phyloP scores from a whole-genome alignment of 768 basidiomycete species.

The Suillus brevipes region DNA sequence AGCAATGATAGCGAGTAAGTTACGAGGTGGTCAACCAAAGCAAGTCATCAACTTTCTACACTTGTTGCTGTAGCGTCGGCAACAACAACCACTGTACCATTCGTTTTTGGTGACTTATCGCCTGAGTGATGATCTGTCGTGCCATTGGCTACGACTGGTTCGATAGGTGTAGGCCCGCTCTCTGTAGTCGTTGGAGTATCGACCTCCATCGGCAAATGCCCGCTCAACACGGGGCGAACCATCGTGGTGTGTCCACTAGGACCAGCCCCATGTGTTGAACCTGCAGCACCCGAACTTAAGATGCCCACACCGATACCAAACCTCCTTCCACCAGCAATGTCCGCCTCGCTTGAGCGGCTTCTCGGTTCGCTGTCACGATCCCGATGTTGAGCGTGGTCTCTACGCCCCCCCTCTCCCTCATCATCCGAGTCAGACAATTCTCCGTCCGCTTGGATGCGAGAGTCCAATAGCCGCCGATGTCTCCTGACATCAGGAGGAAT shows the following conservation, averaged over 20 bases:
- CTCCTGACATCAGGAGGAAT: conserved; percentile 75
- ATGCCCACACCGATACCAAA: conserved; percentile 74
- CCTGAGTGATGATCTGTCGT: conserved; percentile 14
- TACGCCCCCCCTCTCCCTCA: conserved; percentile 87
- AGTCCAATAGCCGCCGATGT: conserved; percentile 76
- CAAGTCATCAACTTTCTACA: conserved; percentile 13
- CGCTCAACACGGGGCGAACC: conserved; percentile 30
- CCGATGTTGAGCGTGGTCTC: conserved; percentile 62
- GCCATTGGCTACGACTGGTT: conserved; percentile 14
- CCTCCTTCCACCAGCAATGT: conserved; percentile 45
- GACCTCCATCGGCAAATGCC: conserved; percentile 34
- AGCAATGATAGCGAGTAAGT: neutral
- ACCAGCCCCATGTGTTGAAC: conserved; percentile 68
- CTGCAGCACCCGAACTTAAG: conserved; percentile 56
- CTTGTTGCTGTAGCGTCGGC: conserved; percentile 20
- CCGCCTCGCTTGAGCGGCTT: conserved; percentile 43
- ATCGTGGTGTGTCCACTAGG: conserved; percentile 67
- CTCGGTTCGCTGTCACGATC: conserved; percentile 48
- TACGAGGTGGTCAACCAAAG: neutral
- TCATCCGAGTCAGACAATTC: conserved; percentile 98
- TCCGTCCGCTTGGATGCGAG: conserved; percentile 77
- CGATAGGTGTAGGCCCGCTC: conserved; percentile 17
- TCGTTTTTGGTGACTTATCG: conserved; percentile 17
- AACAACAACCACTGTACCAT: conserved; percentile 24
- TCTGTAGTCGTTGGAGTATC: conserved; percentile 24